phyloP scores from a whole-genome alignment of 2,329 filamentous ascomycete species.

The Colletotrichum scovillei region DNA sequence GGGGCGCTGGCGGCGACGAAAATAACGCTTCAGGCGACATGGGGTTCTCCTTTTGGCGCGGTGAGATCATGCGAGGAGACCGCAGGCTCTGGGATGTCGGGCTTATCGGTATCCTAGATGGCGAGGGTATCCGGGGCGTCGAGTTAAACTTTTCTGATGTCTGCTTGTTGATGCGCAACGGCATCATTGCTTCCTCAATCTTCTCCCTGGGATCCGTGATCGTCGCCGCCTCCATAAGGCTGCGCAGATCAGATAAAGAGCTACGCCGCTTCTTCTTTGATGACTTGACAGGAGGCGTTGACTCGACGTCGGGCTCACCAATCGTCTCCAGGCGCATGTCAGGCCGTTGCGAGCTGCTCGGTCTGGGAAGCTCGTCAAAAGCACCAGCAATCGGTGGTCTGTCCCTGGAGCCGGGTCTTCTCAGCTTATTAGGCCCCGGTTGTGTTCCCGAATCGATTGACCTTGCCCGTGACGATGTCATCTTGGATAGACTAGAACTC shows the following conservation, averaged over 20 bases:
- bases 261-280: conserved; percentile 86
- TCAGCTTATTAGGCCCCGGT: conserved; percentile 59
- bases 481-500: conserved; percentile 73
- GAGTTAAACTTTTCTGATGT: conserved; percentile 69
- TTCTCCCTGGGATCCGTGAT: conserved; percentile 55
- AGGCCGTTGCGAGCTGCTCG: conserved; percentile 67
- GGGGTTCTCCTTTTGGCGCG: conserved; percentile 59
- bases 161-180: conserved; percentile 63
- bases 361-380: conserved; percentile 69
- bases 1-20: conserved; percentile 9
- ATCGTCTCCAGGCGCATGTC: conserved; percentile 70
- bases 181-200: conserved; percentile 53
- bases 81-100: conserved; percentile 54
- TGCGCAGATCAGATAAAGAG: conserved; percentile 87
- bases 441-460: conserved; percentile 78
- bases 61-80: conserved; percentile 47
- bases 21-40: conserved; percentile 31
- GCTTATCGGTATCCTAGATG: conserved; percentile 65
- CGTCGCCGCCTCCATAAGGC: conserved; percentile 71
- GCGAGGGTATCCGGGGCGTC: conserved; percentile 55
- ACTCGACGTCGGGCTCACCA: conserved; percentile 62
- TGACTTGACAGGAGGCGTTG: conserved; percentile 45
- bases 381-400: conserved; percentile 70
- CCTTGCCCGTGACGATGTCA: conserved; percentile 73
- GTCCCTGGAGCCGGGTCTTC: conserved; percentile 68